Base-by-base conservation (phyloP, 495 filamentous ascomycete species). In the Penicillium pancosmium region DNA sequence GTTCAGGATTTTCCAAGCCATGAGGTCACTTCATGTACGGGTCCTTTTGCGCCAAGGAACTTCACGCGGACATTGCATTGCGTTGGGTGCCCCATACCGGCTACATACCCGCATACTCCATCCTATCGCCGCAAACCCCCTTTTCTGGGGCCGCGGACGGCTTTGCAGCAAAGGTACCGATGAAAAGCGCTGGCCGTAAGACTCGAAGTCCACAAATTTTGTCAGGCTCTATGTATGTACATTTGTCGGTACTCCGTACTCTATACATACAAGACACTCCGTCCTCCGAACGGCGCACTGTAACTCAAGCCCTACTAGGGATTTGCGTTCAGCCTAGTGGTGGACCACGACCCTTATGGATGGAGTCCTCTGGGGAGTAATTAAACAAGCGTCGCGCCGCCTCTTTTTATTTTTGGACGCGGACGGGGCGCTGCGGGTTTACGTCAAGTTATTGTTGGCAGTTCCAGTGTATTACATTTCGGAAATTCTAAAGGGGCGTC, bases 1-100 rank as follows among this genome's bases (percentile, higher is more conserved):
- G 8, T 18, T n/a, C 43, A 46, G 15, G 12, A 63, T 57, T 69
- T 67, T 64, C 51, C 64, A 67, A 64, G 61, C 50, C 59, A 69
- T 59, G 54, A 56, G 35, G 61, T 38, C 57, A 53, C 25, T 51
- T 19, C 23, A 23, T 23, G 23, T 54, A 47, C 54, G 21, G 19
- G n/a, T 31, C 21, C 57, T 18, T 41, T 35, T 41, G 40, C 21
- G 41, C 50, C 54, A 44, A 55, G 46, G 48, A 54, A 43, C 41
- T 46, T 18, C 48, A 33, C 43, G 31, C 18, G 51, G 47, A 56
- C 48, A 51, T 21, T 48, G 54, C 50, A 53, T 46, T 7, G 31
- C 8, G 18, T 48, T 18, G 16, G 11, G 46, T 23, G 43, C 35
- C 34, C 27, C 27, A 48, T 10, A 48, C 9, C 46, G 43, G n/a